Percentiles rank a stretch among this genome's conserved stretches.
These are phyloP conservation scores for Aspergillus candidus DNA, from an alignment of 2,329 filamentous ascomycete species.

Conservation along the genomic window DNA sequence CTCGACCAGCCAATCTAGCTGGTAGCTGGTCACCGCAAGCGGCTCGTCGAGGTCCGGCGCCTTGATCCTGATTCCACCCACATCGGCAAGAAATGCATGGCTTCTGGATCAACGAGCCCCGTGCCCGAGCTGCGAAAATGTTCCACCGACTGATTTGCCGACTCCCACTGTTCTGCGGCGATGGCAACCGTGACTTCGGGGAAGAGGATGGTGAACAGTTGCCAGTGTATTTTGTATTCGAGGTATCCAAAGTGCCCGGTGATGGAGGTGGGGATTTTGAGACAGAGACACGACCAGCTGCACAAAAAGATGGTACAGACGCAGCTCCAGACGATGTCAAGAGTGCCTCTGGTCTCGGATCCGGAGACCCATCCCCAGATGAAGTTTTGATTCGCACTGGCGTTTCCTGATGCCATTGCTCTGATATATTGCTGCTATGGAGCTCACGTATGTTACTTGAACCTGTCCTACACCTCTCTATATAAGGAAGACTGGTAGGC, in stretches of 20 bases:
- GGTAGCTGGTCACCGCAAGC: background rate
- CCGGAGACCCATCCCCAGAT: background rate
- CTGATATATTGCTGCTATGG: too few species aligned
- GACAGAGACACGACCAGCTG: conserved; percentile 1
- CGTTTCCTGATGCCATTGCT: too few species aligned
- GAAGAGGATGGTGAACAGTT: background rate
- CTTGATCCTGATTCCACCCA: conserved; percentile 1
- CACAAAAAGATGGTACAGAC: background rate
- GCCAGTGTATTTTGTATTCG: conserved; percentile 2
- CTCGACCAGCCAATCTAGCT: conserved; percentile 1
- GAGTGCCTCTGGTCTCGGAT: background rate
- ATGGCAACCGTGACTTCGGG: conserved; percentile 2
- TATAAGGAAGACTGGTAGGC: too few species aligned
- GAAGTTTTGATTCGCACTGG: too few species aligned
- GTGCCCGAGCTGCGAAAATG: background rate
- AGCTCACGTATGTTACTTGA: too few species aligned
- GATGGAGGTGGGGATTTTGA: conserved; percentile 2
- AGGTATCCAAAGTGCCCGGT: background rate
- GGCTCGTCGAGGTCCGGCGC: background rate
- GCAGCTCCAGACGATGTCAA: conserved; percentile 4
- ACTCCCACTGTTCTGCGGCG: conserved; percentile 4
- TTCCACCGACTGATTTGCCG: conserved; percentile 1
- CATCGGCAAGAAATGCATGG: conserved; percentile 4
- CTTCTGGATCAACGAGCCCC: background rate
- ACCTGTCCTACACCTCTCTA: too few species aligned